Base-by-base conservation (phyloP, 176 grass and related monocot species). In the Carex kokanica region DNA sequence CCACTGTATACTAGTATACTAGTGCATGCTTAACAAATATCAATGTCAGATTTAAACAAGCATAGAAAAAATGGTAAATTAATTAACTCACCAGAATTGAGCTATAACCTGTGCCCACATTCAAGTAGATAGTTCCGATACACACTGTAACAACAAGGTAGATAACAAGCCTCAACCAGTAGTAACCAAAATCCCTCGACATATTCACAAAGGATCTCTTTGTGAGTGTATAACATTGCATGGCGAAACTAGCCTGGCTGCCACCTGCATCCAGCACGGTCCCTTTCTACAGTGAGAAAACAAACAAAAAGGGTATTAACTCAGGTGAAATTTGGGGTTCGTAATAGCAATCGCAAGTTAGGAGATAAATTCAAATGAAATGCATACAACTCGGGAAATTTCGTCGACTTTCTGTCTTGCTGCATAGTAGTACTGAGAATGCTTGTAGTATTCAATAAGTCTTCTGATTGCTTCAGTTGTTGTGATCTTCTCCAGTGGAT, bases 161-260 rank as follows among this genome's bases (percentile, higher is more conserved):
- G 53, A 99, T 99, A 60, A 93, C 79, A 54, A 99, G 91, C 85
- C 96, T 93, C 86, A 99, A 67, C 96, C 96, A 99, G 89, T 99
- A 99, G 68, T 99, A 99, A 16, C 96, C 96, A 29, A 99, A 99
- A 74, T 99, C 96, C 34, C 96, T 90, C 0, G 93, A 92, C 96
- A 99, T 99, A 79, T 99, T 99, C 23, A 90, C 57, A 64, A 99
- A 95, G 8, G 96, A 99, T 60, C 96, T 83, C 82, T 86, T 93
- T 0, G 91, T 99, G 41, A 99, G 78, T 0, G 86, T 93, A 75
- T 79, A 90, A 21, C 85, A 36, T 83, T 99, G 96, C 96, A 95
- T 95, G 6, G 78, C 77, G 38, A 99, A 99, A 88, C 91, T 99
- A 72, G 96, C 93, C 49, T 93, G 96, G 84, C 96, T 95, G 2